Conservation (phyloP, 2,329 filamentous ascomycete genomes). For the Diaporthe nobilis region DNA sequence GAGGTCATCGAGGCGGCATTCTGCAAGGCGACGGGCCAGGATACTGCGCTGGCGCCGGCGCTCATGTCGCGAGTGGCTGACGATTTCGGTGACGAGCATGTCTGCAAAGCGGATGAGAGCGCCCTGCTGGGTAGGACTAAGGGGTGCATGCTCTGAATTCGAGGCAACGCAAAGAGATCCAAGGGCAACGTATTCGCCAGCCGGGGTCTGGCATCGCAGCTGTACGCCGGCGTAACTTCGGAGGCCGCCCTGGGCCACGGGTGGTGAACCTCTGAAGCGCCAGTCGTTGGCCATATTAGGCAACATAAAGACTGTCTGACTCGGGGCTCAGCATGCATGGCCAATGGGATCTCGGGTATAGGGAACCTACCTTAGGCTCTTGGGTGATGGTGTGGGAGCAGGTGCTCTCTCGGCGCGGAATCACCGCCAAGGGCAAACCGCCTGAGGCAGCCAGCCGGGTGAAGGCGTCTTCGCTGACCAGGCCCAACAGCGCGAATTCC, state of each 20-base stretch:
- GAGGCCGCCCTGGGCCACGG: conserved; percentile 57
- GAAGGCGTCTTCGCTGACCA: conserved; percentile 59
- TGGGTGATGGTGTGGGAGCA: conserved; percentile 61
- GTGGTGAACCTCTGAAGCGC: conserved; percentile 58
- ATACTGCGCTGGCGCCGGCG: conserved; percentile 56
- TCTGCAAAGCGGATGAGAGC: conserved; percentile 48
- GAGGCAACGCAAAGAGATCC: conserved; percentile 61
- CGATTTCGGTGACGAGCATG: conserved; percentile 57
- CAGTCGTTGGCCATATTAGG: conserved; percentile 59
- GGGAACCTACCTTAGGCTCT: conserved; percentile 47
- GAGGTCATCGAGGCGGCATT: conserved; percentile 4
- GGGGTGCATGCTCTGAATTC: conserved; percentile 49
- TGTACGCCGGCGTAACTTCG: conserved; percentile 58
- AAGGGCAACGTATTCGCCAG: conserved; percentile 55
- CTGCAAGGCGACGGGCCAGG: conserved; percentile 54
- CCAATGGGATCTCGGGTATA: not conserved
- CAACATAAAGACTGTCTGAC: conserved; percentile 55
- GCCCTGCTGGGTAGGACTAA: conserved; percentile 49
- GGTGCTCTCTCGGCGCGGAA: conserved; percentile 60
- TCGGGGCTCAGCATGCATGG: not conserved
- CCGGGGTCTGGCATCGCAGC: conserved; percentile 56
- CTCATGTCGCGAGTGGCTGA: conserved; percentile 52
- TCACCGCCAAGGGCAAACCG: conserved; percentile 56
- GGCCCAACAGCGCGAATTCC: conserved; percentile 61
- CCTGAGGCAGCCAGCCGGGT: conserved; percentile 59